phyloP scores from a whole-genome alignment of 306 rosid genomes.

The Potentilla sterilis region DNA sequence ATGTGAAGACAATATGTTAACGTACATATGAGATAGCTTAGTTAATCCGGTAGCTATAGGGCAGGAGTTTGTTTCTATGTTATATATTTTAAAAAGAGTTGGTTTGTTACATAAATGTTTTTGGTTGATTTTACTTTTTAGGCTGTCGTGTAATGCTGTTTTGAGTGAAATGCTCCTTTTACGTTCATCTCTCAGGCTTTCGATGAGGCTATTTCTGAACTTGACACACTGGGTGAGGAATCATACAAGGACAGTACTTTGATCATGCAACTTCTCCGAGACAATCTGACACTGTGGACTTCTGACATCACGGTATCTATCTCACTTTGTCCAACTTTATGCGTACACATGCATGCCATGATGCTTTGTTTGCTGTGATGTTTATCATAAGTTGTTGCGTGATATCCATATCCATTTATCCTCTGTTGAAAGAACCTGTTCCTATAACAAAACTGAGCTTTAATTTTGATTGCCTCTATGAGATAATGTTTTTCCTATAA shows the following conservation, averaged over 20 bases:
- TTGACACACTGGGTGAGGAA: constrained; percentile 91
- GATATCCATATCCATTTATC: background rate
- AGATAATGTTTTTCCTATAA: no score
- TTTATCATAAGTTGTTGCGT: background rate
- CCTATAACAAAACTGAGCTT: background rate
- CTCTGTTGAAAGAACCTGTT: background rate
- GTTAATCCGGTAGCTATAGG: background rate
- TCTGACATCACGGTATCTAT: constrained; percentile 74
- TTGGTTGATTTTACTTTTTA: background rate
- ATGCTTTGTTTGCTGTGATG: background rate
- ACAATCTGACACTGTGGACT: constrained; percentile 94
- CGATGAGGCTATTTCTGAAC: constrained; percentile 91
- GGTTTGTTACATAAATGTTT: background rate
- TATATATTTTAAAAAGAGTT: background rate
- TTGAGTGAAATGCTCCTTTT: background rate
- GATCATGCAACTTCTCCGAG: constrained; percentile 96
- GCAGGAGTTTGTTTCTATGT: background rate
- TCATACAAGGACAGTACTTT: constrained; percentile 97
- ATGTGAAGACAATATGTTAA: background rate
- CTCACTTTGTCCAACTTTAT: background rate
- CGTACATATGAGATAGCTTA: background rate
- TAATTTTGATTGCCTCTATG: no score
- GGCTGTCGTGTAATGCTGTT: background rate
- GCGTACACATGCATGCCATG: background rate
- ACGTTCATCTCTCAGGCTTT: constrained; percentile 57